phyloP scores from a whole-genome alignment of 2,329 filamentous ascomycete species.

The Amauroascus verrucosus region DNA sequence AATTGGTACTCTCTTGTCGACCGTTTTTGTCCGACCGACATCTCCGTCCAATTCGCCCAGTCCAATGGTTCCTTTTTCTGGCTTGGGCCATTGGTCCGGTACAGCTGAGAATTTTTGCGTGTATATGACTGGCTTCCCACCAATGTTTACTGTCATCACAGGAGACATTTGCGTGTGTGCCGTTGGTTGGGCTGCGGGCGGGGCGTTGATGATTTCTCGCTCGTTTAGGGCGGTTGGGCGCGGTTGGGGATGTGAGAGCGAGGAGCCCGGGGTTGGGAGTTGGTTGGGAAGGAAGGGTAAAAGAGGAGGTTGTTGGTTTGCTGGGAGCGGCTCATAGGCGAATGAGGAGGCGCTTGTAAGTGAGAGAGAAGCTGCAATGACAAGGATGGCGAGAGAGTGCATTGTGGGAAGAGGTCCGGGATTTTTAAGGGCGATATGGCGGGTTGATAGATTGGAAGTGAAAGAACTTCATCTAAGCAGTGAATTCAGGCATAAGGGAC shows the following conservation, averaged over 20 bases:
- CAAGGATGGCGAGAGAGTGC: neutral
- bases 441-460: too few relatives aligned
- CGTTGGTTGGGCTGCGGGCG: constrained; percentile 20
- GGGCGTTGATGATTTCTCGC: constrained; percentile 22
- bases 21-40: constrained; percentile 21
- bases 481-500: too few relatives aligned
- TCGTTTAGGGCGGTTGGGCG: constrained; percentile 14
- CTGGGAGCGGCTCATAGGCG: neutral
- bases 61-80: constrained; percentile 24
- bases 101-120: constrained; percentile 23
- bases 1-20: constrained; percentile 9
- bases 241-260: too few relatives aligned
- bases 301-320: neutral
- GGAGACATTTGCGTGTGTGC: constrained; percentile 22
- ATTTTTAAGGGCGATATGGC: too few relatives aligned
- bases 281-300: neutral
- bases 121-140: constrained; percentile 19
- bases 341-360: constrained; percentile 2
- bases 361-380: neutral
- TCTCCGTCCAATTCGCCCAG: constrained; percentile 23
- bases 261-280: neutral
- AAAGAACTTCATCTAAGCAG: too few relatives aligned
- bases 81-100: constrained; percentile 25
- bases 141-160: constrained; percentile 21
- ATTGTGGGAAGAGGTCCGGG: too few relatives aligned